These are phyloP conservation scores for Quercus berberidifolia DNA, from an alignment of 306 rosid species.

Conservation along the genomic window DNA sequence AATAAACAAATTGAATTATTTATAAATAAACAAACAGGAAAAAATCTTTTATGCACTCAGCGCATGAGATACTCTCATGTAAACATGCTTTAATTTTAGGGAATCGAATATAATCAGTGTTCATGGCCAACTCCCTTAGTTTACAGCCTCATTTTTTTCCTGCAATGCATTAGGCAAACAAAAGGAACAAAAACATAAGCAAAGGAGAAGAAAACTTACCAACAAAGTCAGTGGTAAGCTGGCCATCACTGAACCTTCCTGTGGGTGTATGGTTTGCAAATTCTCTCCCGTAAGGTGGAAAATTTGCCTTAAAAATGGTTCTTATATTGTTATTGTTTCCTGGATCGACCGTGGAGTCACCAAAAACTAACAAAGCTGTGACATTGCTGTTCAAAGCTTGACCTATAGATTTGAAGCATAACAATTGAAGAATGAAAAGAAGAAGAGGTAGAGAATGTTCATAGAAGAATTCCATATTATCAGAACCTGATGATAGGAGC, in stretches of 20 bases:
- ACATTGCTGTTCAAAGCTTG: constrained; percentile 8
- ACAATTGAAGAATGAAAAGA: constrained; percentile 9
- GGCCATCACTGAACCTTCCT: constrained; percentile 68
- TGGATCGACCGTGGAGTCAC: constrained; percentile 79
- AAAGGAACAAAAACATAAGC: too few species aligned
- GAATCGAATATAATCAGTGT: too few species aligned
- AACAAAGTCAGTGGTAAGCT: constrained; percentile 55
- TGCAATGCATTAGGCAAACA: too few species aligned
- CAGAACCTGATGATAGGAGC: background rate
- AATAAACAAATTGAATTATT: too few species aligned
- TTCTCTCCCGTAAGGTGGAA: constrained; percentile 65
- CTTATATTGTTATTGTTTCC: constrained; percentile 58
- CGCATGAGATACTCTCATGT: too few species aligned
- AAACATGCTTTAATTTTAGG: too few species aligned
- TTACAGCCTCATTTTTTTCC: too few species aligned
- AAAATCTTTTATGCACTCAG: too few species aligned
- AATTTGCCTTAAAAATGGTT: constrained; percentile 47
- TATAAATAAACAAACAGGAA: too few species aligned
- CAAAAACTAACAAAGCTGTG: constrained; percentile 64
- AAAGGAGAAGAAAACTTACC: constrained; percentile 25
- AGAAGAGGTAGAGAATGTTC: background rate
- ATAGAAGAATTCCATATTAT: constrained; percentile 19
- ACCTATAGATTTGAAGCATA: constrained; percentile 22
- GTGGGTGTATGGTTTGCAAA: constrained; percentile 43
- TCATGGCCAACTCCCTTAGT: too few species aligned